Base-by-base conservation (phyloP, 2,329 filamentous ascomycete genomes). In the Colletotrichum melonis region DNA sequence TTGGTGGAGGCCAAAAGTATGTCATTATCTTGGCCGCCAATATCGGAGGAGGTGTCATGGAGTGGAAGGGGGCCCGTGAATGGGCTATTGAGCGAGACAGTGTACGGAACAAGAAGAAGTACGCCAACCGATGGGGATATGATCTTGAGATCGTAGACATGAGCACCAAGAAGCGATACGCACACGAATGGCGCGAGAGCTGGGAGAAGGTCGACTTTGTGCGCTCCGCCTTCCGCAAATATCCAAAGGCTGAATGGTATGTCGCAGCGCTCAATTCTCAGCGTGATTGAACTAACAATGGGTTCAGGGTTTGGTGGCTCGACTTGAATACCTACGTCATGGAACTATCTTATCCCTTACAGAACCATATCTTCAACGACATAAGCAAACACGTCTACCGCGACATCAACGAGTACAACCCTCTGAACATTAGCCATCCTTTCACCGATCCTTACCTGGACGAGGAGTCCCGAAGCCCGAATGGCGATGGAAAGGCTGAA, bases 131-230 rank as follows among this genome's bases (percentile, higher is more conserved):
- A 81, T 98, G 97, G 95, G 97, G 97, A 16, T 98, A 99, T 82
- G 93, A 98, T 75, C 86, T 99, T 72, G 97, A 99, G 82, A 93
- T 98, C 80, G 95, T 97, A 77, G 97, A 99, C 82, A 97, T 99
- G 95, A 96, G 95, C 85, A 98, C 95, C 67, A 98, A 98, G 89
- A 98, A 98, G 86, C 92, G 95, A 76, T 99, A 99, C 81, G 96
- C 97, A 32, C 97, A 99, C 84, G 97, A 99, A 84, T 99, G 97
- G 97, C 91, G 97, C 79, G 97, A 99, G 84, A 97, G 96, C 82
- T 99, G 97, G 97, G 97, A 99, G 84, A 99, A 98, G 87, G 95
- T 98, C 74, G 97, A 99, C 82, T 95, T 95, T 55, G 91, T 99
- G 78, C 92, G 96, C 74, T 94, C 94, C 74, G 92, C 93, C 57